phyloP scores from a whole-genome alignment of 768 basidiomycete species.

The Sutorius australiensis region DNA sequence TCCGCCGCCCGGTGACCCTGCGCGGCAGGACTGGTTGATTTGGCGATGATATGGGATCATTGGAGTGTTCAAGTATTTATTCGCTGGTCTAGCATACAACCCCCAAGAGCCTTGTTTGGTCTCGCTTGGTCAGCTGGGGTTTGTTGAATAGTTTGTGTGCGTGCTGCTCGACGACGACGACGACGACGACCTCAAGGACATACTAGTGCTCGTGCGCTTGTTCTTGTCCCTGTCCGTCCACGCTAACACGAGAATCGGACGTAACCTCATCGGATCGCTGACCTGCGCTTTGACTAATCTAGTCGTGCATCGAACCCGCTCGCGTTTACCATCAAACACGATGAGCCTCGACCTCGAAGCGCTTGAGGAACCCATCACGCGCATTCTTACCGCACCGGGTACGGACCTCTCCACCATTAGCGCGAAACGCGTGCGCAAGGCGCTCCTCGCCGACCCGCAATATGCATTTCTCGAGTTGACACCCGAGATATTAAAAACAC shows the following conservation, averaged over 20 bases:
- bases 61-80: conserved; percentile 2
- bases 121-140: conserved; percentile 17
- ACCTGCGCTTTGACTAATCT: not conserved
- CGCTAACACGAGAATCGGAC: not conserved
- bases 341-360: conserved; percentile 54
- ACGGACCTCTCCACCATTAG: conserved; percentile 77
- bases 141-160: conserved; percentile 2
- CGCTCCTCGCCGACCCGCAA: conserved; percentile 45
- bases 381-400: conserved; percentile 72
- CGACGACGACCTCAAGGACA: conserved; percentile 1
- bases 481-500: conserved; percentile 55
- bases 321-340: conserved; percentile 5
- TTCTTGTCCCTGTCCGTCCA: not conserved
- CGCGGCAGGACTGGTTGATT: conserved; percentile 63
- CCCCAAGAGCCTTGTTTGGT: conserved; percentile 19
- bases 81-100: not conserved
- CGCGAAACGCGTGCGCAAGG: conserved; percentile 85
- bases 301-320: not conserved
- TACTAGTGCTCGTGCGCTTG: not conserved
- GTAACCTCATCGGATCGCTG: not conserved
- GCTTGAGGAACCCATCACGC: conserved; percentile 59
- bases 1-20: conserved; percentile 62
- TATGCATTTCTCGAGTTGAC: conserved; percentile 46
- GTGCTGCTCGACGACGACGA: conserved; percentile 9
- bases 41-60: conserved; percentile 29